phyloP scores from a whole-genome alignment of 2,329 filamentous ascomycete genomes.

The Exophiala aquamarina region DNA sequence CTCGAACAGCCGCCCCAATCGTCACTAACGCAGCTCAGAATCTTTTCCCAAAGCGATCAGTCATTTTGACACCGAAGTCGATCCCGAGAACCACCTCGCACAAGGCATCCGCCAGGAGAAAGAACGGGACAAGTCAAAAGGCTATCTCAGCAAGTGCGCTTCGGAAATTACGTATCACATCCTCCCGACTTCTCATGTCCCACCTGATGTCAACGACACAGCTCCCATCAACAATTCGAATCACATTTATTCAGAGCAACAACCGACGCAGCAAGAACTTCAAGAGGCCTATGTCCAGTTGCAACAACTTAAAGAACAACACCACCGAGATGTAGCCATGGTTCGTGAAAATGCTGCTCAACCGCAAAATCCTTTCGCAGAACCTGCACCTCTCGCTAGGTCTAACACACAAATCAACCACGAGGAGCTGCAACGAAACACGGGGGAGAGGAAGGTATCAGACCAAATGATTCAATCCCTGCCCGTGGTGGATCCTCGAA shows the following conservation, averaged over 20 bases:
- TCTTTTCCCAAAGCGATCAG: slow-evolving; percentile 32
- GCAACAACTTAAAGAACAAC: slow-evolving; percentile 43
- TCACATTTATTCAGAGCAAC: slow-evolving; percentile 47
- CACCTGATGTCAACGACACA: slow-evolving; percentile 49
- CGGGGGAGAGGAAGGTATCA: slow-evolving; percentile 41
- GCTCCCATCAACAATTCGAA: slow-evolving; percentile 38
- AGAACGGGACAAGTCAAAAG: slow-evolving; percentile 62
- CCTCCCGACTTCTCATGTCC: slow-evolving; percentile 62
- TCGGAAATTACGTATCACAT: slow-evolving; percentile 69
- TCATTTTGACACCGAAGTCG: slow-evolving; percentile 48
- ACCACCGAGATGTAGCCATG: slow-evolving; percentile 46
- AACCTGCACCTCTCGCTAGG: slow-evolving; percentile 40
- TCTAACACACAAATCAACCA: slow-evolving; percentile 46
- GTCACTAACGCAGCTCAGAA: slow-evolving; percentile 18
- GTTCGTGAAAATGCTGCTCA: slow-evolving; percentile 55
- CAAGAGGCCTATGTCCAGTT: slow-evolving; percentile 62
- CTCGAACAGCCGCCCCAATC: not conserved
- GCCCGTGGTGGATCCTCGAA: slow-evolving; percentile 54
- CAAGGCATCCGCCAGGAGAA: slow-evolving; percentile 56
- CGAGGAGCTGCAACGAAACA: slow-evolving; percentile 35
- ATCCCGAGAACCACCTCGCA: slow-evolving; percentile 42
- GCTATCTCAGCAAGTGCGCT: slow-evolving; percentile 65
- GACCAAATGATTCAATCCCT: slow-evolving; percentile 50
- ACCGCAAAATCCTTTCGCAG: slow-evolving; percentile 56
- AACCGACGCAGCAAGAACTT: slow-evolving; percentile 55